Conservation (phyloP, 169 alveolate species). For the Plasmodium blacklocki region DNA sequence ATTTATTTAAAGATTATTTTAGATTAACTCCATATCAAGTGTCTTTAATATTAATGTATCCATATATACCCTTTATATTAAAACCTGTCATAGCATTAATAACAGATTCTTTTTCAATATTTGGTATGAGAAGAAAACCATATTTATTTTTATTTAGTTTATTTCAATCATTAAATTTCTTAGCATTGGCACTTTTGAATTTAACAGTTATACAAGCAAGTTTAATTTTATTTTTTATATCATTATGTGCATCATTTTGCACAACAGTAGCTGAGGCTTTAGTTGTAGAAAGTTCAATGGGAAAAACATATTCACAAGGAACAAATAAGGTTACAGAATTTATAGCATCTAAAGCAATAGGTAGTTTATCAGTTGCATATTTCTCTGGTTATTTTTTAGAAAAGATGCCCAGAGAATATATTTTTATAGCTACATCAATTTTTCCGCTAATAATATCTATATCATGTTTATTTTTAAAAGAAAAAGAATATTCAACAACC, state of each 20-base stretch:
- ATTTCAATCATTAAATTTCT: constrained; percentile 85
- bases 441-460: constrained; percentile 91
- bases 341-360: constrained; percentile 92
- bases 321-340: constrained; percentile 91
- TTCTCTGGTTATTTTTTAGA: constrained; percentile 94
- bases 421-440: constrained; percentile 90
- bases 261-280: constrained; percentile 92
- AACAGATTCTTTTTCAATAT: constrained; percentile 84
- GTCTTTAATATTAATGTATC: constrained; percentile 86
- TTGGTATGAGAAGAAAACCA: constrained; percentile 89
- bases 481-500: constrained; percentile 80
- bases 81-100: constrained; percentile 86
- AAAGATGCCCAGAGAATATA: constrained; percentile 86
- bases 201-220: constrained; percentile 77
- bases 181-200: constrained; percentile 83
- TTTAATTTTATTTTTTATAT: constrained; percentile 13
- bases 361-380: constrained; percentile 93
- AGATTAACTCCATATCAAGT: constrained; percentile 82
- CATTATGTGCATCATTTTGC: constrained; percentile 80
- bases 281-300: constrained; percentile 81
- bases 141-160: constrained; percentile 86
- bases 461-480: constrained; percentile 89
- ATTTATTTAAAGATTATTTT: constrained; percentile 90
- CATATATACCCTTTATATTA: constrained; percentile 91
- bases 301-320: constrained; percentile 77